Base-by-base conservation (phyloP, 345 rosid species). In the Syzygium aromaticum region DNA sequence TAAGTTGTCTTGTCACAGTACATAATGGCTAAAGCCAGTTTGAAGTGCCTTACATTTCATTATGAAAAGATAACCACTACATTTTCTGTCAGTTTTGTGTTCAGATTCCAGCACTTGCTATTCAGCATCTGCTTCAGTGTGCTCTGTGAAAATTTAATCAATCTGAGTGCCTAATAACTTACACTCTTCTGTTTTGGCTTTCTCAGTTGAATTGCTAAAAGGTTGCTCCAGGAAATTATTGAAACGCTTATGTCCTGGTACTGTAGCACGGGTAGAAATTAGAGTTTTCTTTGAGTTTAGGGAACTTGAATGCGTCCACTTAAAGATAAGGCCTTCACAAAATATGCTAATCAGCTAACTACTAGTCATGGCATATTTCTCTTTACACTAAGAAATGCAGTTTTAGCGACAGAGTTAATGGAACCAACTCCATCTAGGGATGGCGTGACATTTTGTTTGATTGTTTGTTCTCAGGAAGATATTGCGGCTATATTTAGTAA, bases 401-500 rank as follows among this genome's bases (percentile, higher is more conserved):
- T 8, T 3, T 19, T 16, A 84, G 53, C 28, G 78, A 67, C 77
- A 28, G 23, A 28, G 9, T 67, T 67, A 67, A 16, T 25, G 77
- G 11, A 30, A 85, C 52, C 22, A 59, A 40, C 61, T 51, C 28
- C 52, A 85, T 46, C 78, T n/a, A 59, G 87, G 30, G 21, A 17
- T 21, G 78, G 6, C 15, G 5, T 73, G 82, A 73, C 82, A 22
- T 38, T 33, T 53, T 84, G 28, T 87, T 51, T 80, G 40, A 17
- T 38, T 46, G 84, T 86, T 49, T 67, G 54, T 77, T 92, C 89
- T 88, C 88, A 97, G 99, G 99, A 92, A 89, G 99, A 97, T 89
- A 93, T 97, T 54, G 88, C 90, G 0, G 96, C 95, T 23, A 97
- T 97, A 57, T 95, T 97, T 84, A 93, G 89, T 88, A 97, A 95